These are phyloP conservation scores for Pyrenula massariospora DNA, from an alignment of 495 filamentous ascomycete genomes.

Conservation along the genomic window DNA sequence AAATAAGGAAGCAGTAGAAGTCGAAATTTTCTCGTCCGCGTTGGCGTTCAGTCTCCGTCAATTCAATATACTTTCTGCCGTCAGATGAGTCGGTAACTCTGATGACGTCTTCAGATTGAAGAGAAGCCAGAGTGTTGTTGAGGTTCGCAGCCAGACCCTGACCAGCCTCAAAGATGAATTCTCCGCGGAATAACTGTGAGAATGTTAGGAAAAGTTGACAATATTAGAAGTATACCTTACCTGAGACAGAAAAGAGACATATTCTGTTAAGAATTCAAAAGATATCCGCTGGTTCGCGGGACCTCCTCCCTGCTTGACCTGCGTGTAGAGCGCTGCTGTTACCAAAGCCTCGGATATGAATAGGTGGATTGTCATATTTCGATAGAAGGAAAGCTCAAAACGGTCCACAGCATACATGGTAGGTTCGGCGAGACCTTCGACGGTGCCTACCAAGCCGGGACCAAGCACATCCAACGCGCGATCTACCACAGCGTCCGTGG, in stretches of 20 bases:
- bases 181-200: slow-evolving; percentile 83
- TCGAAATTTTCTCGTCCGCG: slow-evolving; percentile 87
- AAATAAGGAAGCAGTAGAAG: slow-evolving; percentile 96
- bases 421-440: slow-evolving; percentile 69
- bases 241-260: slow-evolving; percentile 83
- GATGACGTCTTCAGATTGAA: slow-evolving; percentile 77
- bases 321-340: slow-evolving; percentile 77
- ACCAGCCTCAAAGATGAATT: slow-evolving; percentile 83
- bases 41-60: slow-evolving; percentile 63
- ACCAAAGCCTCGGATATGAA: slow-evolving; percentile 90
- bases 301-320: slow-evolving; percentile 79
- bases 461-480: slow-evolving; percentile 86
- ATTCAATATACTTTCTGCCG: slow-evolving; percentile 50
- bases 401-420: slow-evolving; percentile 91
- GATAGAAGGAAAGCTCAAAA: slow-evolving; percentile 94
- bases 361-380: slow-evolving; percentile 97
- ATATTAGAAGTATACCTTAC: slow-evolving; percentile 33
- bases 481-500: slow-evolving; percentile 71
- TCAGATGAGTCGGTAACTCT: slow-evolving; percentile 44
- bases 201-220: slow-evolving; percentile 14
- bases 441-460: slow-evolving; percentile 68
- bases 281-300: slow-evolving; percentile 68
- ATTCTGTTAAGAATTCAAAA: slow-evolving; percentile 54
- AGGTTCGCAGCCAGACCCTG: slow-evolving; percentile 72
- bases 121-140: slow-evolving; percentile 58